Evolutionary conservation across 2,329 filamentous ascomycete genomes (phyloP), one percentile per base, ranked within the genome.

Genomic region (Chalara sp.): DNA sequence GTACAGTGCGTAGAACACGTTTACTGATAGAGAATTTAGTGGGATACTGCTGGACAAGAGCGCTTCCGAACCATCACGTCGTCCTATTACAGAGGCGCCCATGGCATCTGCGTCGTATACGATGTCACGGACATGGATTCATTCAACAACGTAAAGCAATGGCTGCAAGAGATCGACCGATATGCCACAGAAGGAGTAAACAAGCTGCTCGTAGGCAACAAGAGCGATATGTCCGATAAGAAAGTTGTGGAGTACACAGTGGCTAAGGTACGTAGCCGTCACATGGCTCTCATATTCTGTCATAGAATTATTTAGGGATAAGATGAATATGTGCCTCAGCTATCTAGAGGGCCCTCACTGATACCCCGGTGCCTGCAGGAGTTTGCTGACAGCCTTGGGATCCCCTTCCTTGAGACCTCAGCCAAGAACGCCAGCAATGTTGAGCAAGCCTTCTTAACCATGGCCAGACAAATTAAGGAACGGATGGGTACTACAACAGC

Each of bases 141-240:
- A 32, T 99, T 99, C 89, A 97, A 99, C 85, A 99, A 97, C 78
- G 93, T 99, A 66, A 97, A 99, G 87, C 93, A 99, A 80, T 99
- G 93, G 93, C 83, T 99, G 56, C 93, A 99, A 74, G 93, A 99
- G 78, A 99, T 99, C 65, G 93, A 99, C 78, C 86, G 93, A 71
- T 97, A 99, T 68, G 93, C 93, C 64, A 99, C 93, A 62, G 93
- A 99, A 76, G 93, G 93, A 60, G 93, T 99, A 68, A 99, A 99
- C 84, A 99, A 99, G 82, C 81, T 99, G 61, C 84, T 99, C 56
- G 92, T 99, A 57, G 93, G 93, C 68, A 99, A 99, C 87, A 99
- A 99, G 87, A 96, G 90, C 75, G 93, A 99, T 87, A 97, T 99
- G 90, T 84, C 92, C 54, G 93, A 99, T 76, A 99, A 99, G 87